A percentile compares a stretch with the other conserved stretches of the same genome.
phyloP scores from a whole-genome alignment of 2,329 filamentous ascomycete species.

The Byssochlamys sp. region DNA sequence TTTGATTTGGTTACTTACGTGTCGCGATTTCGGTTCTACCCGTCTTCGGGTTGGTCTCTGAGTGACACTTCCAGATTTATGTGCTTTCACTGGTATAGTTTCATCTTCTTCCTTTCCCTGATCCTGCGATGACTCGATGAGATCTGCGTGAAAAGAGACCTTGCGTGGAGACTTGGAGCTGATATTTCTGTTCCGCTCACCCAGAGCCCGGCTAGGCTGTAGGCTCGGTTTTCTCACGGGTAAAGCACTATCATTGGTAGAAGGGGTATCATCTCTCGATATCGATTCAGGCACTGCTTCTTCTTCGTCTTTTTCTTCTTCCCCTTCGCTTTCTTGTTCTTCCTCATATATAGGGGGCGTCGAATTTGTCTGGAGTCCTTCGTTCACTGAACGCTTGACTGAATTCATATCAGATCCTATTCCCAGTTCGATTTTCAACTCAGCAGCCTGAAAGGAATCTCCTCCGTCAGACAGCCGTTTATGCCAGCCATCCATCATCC shows the following conservation, averaged over 20 bases:
- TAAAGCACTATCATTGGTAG: conserved; percentile 5
- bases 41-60: conserved; percentile 19
- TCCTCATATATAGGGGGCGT: conserved; percentile 21
- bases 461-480: conserved; percentile 55
- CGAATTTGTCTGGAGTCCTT: conserved; percentile 3
- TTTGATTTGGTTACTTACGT: conserved; percentile 15
- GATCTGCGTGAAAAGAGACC: conserved; percentile 28
- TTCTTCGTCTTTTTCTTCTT: conserved; percentile 13
- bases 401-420: conserved; percentile 28
- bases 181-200: conserved; percentile 29
- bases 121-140: conserved; percentile 19
- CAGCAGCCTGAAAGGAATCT: conserved; percentile 33
- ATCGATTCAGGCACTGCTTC: conserved; percentile 9
- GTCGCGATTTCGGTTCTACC: conserved; percentile 18
- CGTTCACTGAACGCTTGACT: conserved; percentile 8
- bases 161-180: conserved; percentile 24
- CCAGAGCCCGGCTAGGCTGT: conserved; percentile 21
- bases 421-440: conserved; percentile 34
- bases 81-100: conserved; percentile 24
- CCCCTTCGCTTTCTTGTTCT: conserved; percentile 16
- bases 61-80: conserved; percentile 21
- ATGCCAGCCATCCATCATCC: conserved; percentile 86
- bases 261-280: conserved; percentile 8
- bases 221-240: conserved; percentile 4
- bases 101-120: conserved; percentile 22